These are phyloP conservation scores for Lathyrus sativus DNA, from an alignment of 306 rosid species.

Conservation along the genomic window DNA sequence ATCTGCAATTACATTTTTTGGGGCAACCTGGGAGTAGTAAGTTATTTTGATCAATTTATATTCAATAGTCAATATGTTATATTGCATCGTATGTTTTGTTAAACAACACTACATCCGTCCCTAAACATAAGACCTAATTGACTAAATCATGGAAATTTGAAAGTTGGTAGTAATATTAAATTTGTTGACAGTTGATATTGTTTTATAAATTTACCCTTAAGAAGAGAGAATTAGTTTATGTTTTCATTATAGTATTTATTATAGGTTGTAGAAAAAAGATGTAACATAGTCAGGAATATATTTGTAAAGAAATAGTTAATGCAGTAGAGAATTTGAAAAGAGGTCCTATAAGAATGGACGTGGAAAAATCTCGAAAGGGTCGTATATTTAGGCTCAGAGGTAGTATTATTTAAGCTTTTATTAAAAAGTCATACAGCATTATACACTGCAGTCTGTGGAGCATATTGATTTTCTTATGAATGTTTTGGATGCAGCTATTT, in stretches of 20 bases:
- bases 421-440: not conserved
- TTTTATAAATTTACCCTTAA: not conserved
- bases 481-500: constrained; percentile 70
- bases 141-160: not conserved
- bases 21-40: constrained; percentile 99
- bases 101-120: not conserved
- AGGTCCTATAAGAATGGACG: not conserved
- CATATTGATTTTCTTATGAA: constrained; percentile 38
- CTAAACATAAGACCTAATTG: not conserved
- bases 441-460: too few species aligned
- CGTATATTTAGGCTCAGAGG: not conserved
- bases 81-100: not conserved
- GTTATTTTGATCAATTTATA: constrained; percentile 45
- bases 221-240: not conserved
- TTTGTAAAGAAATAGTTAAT: not conserved
- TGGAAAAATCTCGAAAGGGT: not conserved
- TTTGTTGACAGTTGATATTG: not conserved
- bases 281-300: not conserved
- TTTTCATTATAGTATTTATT: not conserved
- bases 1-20: constrained; percentile 87
- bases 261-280: not conserved
- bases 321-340: not conserved
- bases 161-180: not conserved
- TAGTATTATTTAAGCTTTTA: not conserved
- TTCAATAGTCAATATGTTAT: not conserved